Evolutionary conservation across 176 grass and related monocot species (phyloP).

Genomic region (Eremochloa ophiuroides): DNA sequence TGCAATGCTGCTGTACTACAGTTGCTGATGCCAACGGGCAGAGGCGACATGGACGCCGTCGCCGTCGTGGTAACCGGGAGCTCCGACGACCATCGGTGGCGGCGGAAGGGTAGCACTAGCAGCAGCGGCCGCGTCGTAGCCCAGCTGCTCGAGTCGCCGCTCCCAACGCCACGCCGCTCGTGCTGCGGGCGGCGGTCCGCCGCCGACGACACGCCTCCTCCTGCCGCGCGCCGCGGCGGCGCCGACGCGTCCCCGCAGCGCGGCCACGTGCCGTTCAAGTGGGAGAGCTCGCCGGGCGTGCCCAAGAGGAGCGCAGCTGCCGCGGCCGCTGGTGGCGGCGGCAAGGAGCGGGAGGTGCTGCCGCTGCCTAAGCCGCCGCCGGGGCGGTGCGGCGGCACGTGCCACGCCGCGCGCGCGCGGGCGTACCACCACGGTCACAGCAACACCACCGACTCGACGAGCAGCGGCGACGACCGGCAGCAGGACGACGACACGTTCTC

Average conservation of each 20-base stretch:
- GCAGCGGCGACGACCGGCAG: slow-evolving; percentile 29
- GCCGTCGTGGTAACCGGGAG: too few species aligned
- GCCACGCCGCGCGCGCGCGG: background rate
- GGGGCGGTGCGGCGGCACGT: slow-evolving; percentile 10
- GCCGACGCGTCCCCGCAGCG: slow-evolving; percentile 33
- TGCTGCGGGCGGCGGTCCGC: slow-evolving; percentile 35
- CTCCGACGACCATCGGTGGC: slow-evolving; percentile 17
- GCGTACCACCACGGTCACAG: background rate
- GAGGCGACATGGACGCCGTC: background rate
- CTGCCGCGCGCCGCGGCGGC: background rate
- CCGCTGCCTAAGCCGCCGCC: slow-evolving; percentile 53
- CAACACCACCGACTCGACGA: slow-evolving; percentile 39
- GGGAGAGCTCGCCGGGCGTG: slow-evolving; percentile 87
- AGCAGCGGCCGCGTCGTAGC: slow-evolving; percentile 29
- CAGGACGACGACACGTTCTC: slow-evolving; percentile 47
- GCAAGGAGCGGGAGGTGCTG: background rate
- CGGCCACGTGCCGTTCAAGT: slow-evolving; percentile 76
- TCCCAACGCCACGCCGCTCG: slow-evolving; percentile 75
- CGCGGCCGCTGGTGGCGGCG: background rate
- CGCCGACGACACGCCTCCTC: slow-evolving; percentile 10
- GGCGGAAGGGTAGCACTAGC: slow-evolving; percentile 25
- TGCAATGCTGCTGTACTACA: background rate
- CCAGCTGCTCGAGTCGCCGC: slow-evolving; percentile 71
- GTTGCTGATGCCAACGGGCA: background rate
- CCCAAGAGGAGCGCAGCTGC: slow-evolving; percentile 36